Conservation (phyloP, 2,329 filamentous ascomycete genomes). For the Fusarium napiforme region DNA sequence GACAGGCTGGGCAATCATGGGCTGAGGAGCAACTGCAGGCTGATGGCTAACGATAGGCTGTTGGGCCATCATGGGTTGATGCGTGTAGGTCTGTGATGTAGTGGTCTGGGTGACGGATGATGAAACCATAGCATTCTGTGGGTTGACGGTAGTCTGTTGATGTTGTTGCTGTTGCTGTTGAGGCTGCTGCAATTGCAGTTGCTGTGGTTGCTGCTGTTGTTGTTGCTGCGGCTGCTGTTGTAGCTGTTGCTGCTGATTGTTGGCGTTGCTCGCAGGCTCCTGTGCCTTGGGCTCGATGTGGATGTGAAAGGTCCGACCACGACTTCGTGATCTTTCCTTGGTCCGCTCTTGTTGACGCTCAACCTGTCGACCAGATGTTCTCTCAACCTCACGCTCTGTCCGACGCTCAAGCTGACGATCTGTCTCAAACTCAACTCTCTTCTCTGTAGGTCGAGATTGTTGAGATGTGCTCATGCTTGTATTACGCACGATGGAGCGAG, state of each 20-base stretch:
- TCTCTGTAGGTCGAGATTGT: constrained; percentile 32
- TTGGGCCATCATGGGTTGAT: constrained; percentile 29
- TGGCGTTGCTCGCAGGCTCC: constrained; percentile 16
- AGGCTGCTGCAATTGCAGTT: constrained; percentile 14
- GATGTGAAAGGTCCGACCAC: constrained; percentile 44
- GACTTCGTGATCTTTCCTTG: constrained; percentile 41
- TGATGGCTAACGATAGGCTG: constrained; percentile 25
- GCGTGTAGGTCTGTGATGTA: constrained; percentile 23
- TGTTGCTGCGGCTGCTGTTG: constrained; percentile 20
- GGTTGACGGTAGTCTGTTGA: constrained; percentile 16
- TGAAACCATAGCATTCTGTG: constrained; percentile 23
- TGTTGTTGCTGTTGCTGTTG: constrained; percentile 19
- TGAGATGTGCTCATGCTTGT: constrained; percentile 27
- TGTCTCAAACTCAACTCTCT: constrained; percentile 28
- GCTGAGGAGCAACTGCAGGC: constrained; percentile 32
- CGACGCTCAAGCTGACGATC: constrained; percentile 30
- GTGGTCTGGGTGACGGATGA: constrained; percentile 17
- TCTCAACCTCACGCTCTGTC: constrained; percentile 10
- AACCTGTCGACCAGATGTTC: constrained; percentile 16
- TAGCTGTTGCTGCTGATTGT: constrained; percentile 15
- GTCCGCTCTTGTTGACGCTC: constrained; percentile 35
- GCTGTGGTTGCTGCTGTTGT: constrained; percentile 17
- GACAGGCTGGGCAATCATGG: constrained; percentile 32
- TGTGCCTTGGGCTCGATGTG: constrained; percentile 42
- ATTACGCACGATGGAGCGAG: constrained; percentile 34